Evolutionary conservation across 768 basidiomycete genomes (phyloP), one percentile per base, ranked within the genome.

Genomic region (Imleria badia): DNA sequence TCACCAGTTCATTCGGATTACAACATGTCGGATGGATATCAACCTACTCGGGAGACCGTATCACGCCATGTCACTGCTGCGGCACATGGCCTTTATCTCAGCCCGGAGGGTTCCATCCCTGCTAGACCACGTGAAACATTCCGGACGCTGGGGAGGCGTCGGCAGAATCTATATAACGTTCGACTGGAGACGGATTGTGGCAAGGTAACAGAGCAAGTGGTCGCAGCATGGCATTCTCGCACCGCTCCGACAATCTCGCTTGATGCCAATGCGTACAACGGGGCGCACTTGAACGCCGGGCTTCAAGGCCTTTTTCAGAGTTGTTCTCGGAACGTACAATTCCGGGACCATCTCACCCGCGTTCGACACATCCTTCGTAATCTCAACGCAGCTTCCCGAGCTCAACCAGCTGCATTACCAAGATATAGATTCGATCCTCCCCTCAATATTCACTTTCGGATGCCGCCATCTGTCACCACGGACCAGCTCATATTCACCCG

Each of bases 1-100:
- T 64, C 66, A 23, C 66, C 51, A 9, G 40, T 4, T 9, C 26
- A 42, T 10, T 7, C 19, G 1, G 30, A 34, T 10, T 51, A 26
- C 31, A 7, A 26, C 9, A 31, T 26, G 8, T n/a, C 9, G 12
- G 13, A 51, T 9, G 49, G 49, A 19, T 51, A 34, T 19, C 31
- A 6, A 5, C 49, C 43, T 9, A 23, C 8, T 5, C 30, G 3
- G 2, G 2, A 17, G 6, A 26, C n/a, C 1, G 5, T 51, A 6
- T 23, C 2, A 15, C 3, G 2, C 8, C 23, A 19, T 12, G 30
- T 51, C 14, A 23, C 1, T 2, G 17, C 12, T 17, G 23, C 12
- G 5, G 49, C 43, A 1, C 8, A 1, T n/a, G 0, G 4, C 1
- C 6, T 26, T 26, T n/a, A 4, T 7, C 5, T n/a, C 42, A 51